These are phyloP conservation scores for Nannochloropsis oceanica DNA, from an alignment of 108 stramenopile genomes.

Conservation along the genomic window DNA sequence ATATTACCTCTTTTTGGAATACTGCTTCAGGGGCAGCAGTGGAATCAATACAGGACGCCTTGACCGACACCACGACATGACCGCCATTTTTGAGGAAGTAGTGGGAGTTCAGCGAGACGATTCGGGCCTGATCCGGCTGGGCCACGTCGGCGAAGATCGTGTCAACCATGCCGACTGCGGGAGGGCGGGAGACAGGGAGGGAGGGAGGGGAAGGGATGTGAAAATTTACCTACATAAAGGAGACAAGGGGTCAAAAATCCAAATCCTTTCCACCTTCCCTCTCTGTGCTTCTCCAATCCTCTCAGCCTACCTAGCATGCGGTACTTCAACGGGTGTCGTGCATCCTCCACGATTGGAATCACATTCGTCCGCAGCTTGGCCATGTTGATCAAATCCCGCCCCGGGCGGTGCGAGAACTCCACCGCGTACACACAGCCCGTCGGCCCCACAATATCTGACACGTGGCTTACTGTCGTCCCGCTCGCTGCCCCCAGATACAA, in stretches of 20 bases:
- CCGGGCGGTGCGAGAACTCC: constrained; percentile 97
- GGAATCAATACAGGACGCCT: constrained; percentile 96
- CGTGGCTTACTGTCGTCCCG: constrained; percentile 96
- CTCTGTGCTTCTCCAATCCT: background rate
- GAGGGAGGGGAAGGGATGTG: background rate
- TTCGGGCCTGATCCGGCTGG: constrained; percentile 94
- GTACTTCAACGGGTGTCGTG: constrained; percentile 97
- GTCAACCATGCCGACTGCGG: constrained; percentile 90
- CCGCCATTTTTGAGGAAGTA: constrained; percentile 98
- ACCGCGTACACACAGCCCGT: constrained; percentile 93
- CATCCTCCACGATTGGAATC: constrained; percentile 95
- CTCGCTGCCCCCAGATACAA: constrained; percentile 98
- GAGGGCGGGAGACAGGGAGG: constrained; percentile 8
- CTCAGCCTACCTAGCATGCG: constrained; percentile 71
- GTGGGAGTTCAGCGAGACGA: constrained; percentile 96
- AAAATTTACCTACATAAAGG: background rate
- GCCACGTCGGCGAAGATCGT: constrained; percentile 97
- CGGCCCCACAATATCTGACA: constrained; percentile 96
- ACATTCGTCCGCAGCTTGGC: constrained; percentile 96
- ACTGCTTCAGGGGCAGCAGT: constrained; percentile 98
- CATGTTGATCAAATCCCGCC: constrained; percentile 94
- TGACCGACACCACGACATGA: constrained; percentile 97
- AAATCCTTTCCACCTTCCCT: background rate
- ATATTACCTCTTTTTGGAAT: constrained; percentile 44
- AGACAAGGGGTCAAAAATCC: no score